These are phyloP conservation scores for Xerocomus spinulosus DNA, from an alignment of 768 basidiomycete species.

Conservation along the genomic window DNA sequence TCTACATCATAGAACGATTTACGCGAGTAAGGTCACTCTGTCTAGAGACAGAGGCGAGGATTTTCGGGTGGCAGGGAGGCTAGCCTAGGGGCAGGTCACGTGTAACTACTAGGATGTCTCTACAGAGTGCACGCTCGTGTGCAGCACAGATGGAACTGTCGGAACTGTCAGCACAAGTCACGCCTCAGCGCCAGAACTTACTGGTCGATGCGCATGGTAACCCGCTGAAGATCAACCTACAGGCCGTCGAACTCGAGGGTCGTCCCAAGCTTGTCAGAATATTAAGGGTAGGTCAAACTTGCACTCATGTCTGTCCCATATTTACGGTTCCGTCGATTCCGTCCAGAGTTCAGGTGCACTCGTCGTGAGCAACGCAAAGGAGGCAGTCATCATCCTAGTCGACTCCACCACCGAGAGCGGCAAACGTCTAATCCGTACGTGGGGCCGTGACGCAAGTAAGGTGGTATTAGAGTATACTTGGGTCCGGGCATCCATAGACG, in stretches of 20 bases:
- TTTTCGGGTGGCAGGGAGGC: too few relatives aligned
- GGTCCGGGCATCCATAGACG: constrained; percentile 44
- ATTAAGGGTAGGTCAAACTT: constrained; percentile 39
- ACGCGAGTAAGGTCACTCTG: too few relatives aligned
- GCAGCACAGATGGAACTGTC: constrained; percentile 16
- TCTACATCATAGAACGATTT: too few relatives aligned
- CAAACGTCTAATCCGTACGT: constrained; percentile 52
- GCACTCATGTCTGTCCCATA: not conserved
- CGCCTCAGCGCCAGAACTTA: constrained; percentile 20
- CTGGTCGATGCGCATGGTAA: constrained; percentile 39
- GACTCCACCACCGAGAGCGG: constrained; percentile 50
- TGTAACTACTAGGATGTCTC: constrained; percentile 2
- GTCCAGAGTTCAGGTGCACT: constrained; percentile 53
- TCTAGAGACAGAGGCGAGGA: too few relatives aligned
- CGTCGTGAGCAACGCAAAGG: constrained; percentile 46
- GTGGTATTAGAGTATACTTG: constrained; percentile 52
- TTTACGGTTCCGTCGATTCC: constrained; percentile 5
- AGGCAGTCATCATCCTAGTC: constrained; percentile 57
- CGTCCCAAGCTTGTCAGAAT: constrained; percentile 50
- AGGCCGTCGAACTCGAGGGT: constrained; percentile 47
- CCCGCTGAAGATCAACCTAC: constrained; percentile 50
- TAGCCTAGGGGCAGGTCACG: constrained; percentile 12
- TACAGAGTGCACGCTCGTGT: too few relatives aligned
- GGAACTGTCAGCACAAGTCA: constrained; percentile 13
- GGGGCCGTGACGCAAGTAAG: constrained; percentile 46